Evolutionary conservation across 176 grass and related monocot genomes (phyloP).

Genomic region (Hsuehochloa calcarea): DNA sequence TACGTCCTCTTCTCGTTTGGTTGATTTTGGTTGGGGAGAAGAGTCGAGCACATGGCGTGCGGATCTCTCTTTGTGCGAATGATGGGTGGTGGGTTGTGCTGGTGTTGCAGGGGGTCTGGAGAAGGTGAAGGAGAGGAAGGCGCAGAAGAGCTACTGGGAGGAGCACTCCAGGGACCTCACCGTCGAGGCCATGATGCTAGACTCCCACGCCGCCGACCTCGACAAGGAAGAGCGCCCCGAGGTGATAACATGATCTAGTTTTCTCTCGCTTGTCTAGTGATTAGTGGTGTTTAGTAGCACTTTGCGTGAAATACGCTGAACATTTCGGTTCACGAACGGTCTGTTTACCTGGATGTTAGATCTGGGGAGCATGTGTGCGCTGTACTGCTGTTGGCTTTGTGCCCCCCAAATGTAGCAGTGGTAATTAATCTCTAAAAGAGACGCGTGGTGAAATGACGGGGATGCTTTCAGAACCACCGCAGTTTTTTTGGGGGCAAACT

Average conservation of each 20-base stretch:
- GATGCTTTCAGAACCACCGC: not conserved
- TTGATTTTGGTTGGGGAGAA: not conserved
- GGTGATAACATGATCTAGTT: conserved; percentile 26
- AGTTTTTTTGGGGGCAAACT: not conserved
- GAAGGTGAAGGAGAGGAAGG: conserved; percentile 62
- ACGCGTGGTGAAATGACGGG: not conserved
- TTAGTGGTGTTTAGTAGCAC: not conserved
- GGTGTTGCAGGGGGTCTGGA: conserved; percentile 20
- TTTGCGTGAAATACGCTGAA: not conserved
- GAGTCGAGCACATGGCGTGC: conserved; percentile 27
- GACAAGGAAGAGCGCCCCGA: conserved; percentile 93
- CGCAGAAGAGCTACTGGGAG: conserved; percentile 90
- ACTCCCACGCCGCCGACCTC: conserved; percentile 83
- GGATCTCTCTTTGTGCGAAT: not conserved
- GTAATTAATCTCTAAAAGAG: not conserved
- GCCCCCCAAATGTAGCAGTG: not conserved
- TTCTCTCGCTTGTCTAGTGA: not conserved
- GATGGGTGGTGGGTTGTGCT: not conserved
- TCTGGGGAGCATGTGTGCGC: not conserved
- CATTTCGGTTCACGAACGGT: not conserved
- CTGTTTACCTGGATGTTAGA: conserved; percentile 4
- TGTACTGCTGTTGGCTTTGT: not conserved
- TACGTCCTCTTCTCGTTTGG: not conserved
- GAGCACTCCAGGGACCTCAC: conserved; percentile 95
- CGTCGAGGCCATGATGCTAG: conserved; percentile 98